Percentiles rank a stretch among this genome's conserved stretches.
Conservation (phyloP, 2,329 filamentous ascomycete species). For the Westerdykella sp. region DNA sequence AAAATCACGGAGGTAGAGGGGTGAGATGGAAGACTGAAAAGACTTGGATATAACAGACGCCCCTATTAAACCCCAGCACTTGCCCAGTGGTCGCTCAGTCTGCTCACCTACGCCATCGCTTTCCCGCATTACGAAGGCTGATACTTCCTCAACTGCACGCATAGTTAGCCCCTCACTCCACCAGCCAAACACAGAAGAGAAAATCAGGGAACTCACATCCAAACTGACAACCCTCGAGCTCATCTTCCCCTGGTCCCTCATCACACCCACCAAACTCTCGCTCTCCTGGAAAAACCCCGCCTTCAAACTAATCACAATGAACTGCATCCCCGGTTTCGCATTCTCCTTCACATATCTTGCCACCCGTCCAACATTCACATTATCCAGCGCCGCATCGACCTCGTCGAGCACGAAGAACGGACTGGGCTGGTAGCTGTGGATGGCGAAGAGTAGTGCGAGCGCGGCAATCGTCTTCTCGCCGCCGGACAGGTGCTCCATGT, state of each 20-base stretch:
- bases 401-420: conserved; percentile 98
- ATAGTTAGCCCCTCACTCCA: conserved; percentile 1
- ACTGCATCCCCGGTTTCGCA: conserved; percentile 95
- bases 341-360: conserved; percentile 95
- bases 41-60: too few relatives aligned
- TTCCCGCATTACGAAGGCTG: conserved; percentile 9
- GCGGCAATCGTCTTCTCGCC: conserved; percentile 99
- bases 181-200: neutral
- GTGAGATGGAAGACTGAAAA: too few relatives aligned
- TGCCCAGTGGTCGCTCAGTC: too few relatives aligned
- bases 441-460: conserved; percentile 89
- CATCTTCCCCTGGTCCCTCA: conserved; percentile 89
- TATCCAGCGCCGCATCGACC: conserved; percentile 96
- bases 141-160: conserved; percentile 22
- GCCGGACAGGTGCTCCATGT: conserved; percentile 97
- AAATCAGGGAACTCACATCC: conserved; percentile 63
- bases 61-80: too few relatives aligned
- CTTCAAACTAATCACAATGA: conserved; percentile 96
- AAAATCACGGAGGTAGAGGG: too few relatives aligned
- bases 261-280: conserved; percentile 91
- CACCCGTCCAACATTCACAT: conserved; percentile 92
- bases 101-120: too few relatives aligned
- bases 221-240: conserved; percentile 85
- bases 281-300: conserved; percentile 93
- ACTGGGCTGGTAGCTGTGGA: conserved; percentile 90